Conservation (phyloP, 768 basidiomycete genomes). For the Coprinellus micaceus region DNA sequence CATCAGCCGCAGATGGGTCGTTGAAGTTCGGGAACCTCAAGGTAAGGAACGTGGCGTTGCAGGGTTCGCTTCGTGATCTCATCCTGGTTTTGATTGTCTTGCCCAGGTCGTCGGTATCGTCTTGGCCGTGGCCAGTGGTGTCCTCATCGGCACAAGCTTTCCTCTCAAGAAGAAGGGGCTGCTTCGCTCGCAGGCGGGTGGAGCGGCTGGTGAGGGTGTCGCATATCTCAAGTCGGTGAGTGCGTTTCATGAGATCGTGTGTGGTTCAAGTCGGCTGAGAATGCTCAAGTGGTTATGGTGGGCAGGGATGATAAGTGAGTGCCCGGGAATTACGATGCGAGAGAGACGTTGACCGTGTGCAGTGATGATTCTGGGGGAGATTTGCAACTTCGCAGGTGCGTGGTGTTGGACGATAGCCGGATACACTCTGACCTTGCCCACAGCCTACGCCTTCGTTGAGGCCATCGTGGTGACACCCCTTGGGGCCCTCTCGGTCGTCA, state of each 20-base stretch:
- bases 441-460: conserved; percentile 88
- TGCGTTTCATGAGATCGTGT: conserved; percentile 12
- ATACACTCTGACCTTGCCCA: conserved; percentile 13
- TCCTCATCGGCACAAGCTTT: conserved; percentile 90
- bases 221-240: conserved; percentile 92
- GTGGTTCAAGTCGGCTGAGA: conserved; percentile 12
- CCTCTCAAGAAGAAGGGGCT: conserved; percentile 98
- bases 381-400: conserved; percentile 82
- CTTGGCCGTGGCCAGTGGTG: conserved; percentile 71
- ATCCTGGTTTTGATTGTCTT: conserved; percentile 2
- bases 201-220: conserved; percentile 78
- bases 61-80: background rate
- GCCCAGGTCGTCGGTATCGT: conserved; percentile 69
- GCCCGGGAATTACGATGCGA: background rate
- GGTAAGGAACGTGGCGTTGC: conserved; percentile 24
- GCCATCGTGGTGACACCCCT: conserved; percentile 95
- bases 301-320: conserved; percentile 84
- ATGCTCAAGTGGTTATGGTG: conserved; percentile 79
- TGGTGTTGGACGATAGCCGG: conserved; percentile 16
- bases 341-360: background rate
- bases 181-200: conserved; percentile 76
- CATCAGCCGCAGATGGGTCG: conserved; percentile 33
- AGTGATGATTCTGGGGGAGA: conserved; percentile 92
- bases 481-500: conserved; percentile 93
- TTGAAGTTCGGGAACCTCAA: conserved; percentile 48